These are phyloP conservation scores for Corrigiola litoralis DNA, from an alignment of 179 eudicot species.

Conservation along the genomic window DNA sequence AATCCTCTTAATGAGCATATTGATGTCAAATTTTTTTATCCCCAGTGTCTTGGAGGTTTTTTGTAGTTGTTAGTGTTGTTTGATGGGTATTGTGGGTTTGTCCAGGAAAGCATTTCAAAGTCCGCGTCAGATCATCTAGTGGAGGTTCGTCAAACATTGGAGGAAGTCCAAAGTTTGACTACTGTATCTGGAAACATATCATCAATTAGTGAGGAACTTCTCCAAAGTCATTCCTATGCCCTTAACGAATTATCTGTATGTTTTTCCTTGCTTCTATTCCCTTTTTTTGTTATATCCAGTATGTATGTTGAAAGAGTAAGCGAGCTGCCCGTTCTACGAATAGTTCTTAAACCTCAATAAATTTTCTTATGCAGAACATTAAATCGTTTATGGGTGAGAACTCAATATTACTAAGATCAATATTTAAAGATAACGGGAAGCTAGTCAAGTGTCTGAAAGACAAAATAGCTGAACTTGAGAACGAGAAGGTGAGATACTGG, in stretches of 20 bases:
- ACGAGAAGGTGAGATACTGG: slow-evolving; percentile 64
- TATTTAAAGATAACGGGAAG: slow-evolving; percentile 35
- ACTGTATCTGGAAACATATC: slow-evolving; percentile 37
- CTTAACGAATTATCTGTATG: slow-evolving; percentile 51
- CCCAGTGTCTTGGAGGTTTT: not conserved
- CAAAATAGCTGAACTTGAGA: slow-evolving; percentile 52
- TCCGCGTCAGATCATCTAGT: slow-evolving; percentile 35
- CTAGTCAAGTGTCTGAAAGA: slow-evolving; percentile 32
- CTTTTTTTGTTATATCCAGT: not conserved
- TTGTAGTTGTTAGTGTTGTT: not conserved
- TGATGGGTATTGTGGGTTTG: not conserved
- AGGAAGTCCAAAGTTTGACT: slow-evolving; percentile 52
- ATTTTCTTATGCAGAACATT: slow-evolving; percentile 42
- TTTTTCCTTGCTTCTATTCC: slow-evolving; percentile 9
- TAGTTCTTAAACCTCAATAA: too few relatives aligned
- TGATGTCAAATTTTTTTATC: slow-evolving; percentile 6
- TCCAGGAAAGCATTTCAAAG: slow-evolving; percentile 49
- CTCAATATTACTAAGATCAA: slow-evolving; percentile 35
- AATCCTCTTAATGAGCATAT: slow-evolving; percentile 1
- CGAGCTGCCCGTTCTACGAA: too few relatives aligned
- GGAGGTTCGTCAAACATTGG: slow-evolving; percentile 56
- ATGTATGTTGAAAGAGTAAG: not conserved
- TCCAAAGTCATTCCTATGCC: slow-evolving; percentile 31
- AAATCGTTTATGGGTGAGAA: slow-evolving; percentile 38
- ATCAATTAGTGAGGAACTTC: slow-evolving; percentile 53